Conservation (phyloP, 2,329 filamentous ascomycete genomes). For the Exophiala calicioides region DNA sequence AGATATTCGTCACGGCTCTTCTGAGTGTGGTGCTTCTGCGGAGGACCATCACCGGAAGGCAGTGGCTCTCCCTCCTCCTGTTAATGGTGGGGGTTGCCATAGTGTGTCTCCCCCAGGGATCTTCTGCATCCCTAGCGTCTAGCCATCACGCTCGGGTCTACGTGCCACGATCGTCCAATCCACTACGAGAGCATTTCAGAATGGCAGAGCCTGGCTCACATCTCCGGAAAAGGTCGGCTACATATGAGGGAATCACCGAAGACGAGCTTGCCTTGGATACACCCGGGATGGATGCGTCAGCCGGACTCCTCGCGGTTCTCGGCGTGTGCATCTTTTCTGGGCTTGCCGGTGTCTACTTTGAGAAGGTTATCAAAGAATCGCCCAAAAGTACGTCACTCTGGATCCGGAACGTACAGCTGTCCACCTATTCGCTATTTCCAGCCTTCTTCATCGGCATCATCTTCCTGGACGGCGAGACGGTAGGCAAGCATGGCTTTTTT, state of each 20-base stretch:
- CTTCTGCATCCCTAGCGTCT: slow-evolving; percentile 58
- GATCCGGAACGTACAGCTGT: slow-evolving; percentile 92
- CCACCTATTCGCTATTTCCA: slow-evolving; percentile 90
- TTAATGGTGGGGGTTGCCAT: slow-evolving; percentile 81
- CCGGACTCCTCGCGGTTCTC: slow-evolving; percentile 77
- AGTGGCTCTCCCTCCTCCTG: slow-evolving; percentile 78
- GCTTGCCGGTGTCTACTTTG: slow-evolving; percentile 67
- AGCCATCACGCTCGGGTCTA: slow-evolving; percentile 60
- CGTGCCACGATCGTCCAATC: slow-evolving; percentile 77
- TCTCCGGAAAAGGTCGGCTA: slow-evolving; percentile 73
- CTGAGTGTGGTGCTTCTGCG: slow-evolving; percentile 80
- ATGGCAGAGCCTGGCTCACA: slow-evolving; percentile 44
- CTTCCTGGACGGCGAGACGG: slow-evolving; percentile 81
- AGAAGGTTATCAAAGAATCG: slow-evolving; percentile 91
- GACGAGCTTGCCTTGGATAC: slow-evolving; percentile 53
- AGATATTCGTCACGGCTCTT: slow-evolving; percentile 86
- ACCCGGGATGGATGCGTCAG: slow-evolving; percentile 70
- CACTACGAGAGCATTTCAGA: slow-evolving; percentile 66
- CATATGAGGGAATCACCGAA: slow-evolving; percentile 82
- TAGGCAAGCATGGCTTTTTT: slow-evolving; percentile 85
- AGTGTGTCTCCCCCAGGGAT: slow-evolving; percentile 72
- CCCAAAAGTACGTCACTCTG: slow-evolving; percentile 75
- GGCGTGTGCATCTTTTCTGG: slow-evolving; percentile 78
- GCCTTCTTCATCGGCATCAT: slow-evolving; percentile 83
- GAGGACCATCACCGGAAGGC: slow-evolving; percentile 67